Conservation (phyloP, 208 protist species). For the Naegleria fowleri region DNA sequence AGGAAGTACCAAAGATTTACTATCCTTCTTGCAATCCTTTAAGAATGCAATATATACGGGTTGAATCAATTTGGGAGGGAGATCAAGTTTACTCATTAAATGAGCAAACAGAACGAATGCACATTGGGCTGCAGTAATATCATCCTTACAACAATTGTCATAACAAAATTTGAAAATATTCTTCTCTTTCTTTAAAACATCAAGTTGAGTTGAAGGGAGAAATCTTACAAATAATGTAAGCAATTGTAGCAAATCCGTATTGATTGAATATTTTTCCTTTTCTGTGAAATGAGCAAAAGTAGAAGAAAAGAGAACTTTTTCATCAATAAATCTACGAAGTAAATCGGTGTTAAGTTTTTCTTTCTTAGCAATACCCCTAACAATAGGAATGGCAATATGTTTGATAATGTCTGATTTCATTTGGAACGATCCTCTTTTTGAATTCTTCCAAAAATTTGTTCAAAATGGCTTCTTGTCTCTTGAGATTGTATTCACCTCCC, state of each 20-base stretch:
- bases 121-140: neutral
- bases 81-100: neutral
- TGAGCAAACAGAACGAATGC: neutral
- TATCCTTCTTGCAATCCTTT: slow-evolving; percentile 9
- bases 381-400: neutral
- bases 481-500: too few species aligned
- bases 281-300: neutral
- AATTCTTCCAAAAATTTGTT: neutral
- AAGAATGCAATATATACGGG: slow-evolving; percentile 10
- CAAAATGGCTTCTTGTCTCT: neutral
- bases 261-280: neutral
- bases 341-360: neutral
- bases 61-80: neutral
- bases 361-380: neutral
- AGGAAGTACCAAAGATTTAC: neutral
- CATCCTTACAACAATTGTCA: neutral
- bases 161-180: neutral
- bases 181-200: neutral
- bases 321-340: too few species aligned
- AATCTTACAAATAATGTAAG: neutral
- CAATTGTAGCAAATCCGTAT: neutral
- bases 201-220: neutral
- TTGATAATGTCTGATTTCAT: neutral
- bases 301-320: neutral
- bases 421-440: neutral